These are phyloP conservation scores for Paxillus rubicundulus DNA, from an alignment of 768 basidiomycete species.

Conservation along the genomic window DNA sequence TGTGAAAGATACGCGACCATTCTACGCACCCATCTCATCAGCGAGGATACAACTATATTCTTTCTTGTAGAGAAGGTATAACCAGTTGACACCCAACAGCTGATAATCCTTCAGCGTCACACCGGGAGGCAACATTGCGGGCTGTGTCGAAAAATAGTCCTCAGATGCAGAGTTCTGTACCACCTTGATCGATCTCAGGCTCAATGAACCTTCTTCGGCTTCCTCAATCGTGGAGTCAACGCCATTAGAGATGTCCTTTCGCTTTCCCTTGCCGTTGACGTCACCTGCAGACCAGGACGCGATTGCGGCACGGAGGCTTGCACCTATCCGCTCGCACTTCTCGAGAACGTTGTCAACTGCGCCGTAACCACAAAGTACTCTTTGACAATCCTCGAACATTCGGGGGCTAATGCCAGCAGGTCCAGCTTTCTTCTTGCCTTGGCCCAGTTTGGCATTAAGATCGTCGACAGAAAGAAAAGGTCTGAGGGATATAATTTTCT, in stretches of 20 bases:
- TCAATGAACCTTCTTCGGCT: constrained; percentile 61
- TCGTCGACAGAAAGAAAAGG: constrained; percentile 80
- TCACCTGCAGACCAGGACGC: constrained; percentile 63
- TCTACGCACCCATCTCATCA: constrained; percentile 92
- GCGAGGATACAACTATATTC: constrained; percentile 92
- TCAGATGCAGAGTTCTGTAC: constrained; percentile 42
- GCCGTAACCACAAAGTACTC: constrained; percentile 81
- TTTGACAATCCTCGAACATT: constrained; percentile 86
- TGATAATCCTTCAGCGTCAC: constrained; percentile 95
- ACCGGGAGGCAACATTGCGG: constrained; percentile 58
- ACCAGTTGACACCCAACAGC: constrained; percentile 96
- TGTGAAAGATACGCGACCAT: background rate
- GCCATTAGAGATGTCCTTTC: constrained; percentile 29
- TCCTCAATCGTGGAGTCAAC: constrained; percentile 31
- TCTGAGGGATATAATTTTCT: constrained; percentile 70
- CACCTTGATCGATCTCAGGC: constrained; percentile 46
- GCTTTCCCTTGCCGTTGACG: constrained; percentile 36
- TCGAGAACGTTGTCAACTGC: constrained; percentile 86
- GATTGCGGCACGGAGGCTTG: constrained; percentile 68
- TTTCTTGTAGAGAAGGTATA: constrained; percentile 79
- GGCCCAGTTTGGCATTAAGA: constrained; percentile 69
- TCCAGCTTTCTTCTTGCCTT: constrained; percentile 85
- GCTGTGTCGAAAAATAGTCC: constrained; percentile 76
- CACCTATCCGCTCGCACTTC: constrained; percentile 85
- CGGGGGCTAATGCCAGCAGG: constrained; percentile 82